Percentiles rank a stretch among this genome's conserved stretches.
These are phyloP conservation scores for Lepidium sativum DNA, from an alignment of 345 rosid genomes.

Conservation along the genomic window DNA sequence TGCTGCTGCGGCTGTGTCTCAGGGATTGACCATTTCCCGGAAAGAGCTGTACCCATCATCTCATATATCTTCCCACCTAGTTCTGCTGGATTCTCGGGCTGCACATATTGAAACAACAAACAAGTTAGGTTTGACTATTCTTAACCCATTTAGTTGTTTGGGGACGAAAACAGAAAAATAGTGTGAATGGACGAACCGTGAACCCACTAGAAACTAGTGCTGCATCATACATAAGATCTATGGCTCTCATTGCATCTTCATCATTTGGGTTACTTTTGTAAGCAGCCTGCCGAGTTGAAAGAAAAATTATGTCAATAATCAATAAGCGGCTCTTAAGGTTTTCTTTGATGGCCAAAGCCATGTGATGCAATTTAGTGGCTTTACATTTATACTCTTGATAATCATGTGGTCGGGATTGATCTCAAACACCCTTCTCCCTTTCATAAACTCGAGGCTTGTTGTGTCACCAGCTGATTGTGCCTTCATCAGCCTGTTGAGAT, in stretches of 20 bases:
- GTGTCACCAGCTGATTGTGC: slow-evolving; percentile 78
- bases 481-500: slow-evolving; percentile 72
- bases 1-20: slow-evolving; percentile 22
- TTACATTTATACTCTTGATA: slow-evolving; percentile 58
- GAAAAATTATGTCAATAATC: background rate
- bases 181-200: slow-evolving; percentile 39
- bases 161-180: background rate
- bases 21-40: slow-evolving; percentile 67
- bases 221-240: slow-evolving; percentile 85
- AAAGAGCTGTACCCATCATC: slow-evolving; percentile 82
- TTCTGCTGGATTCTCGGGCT: slow-evolving; percentile 96
- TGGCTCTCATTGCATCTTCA: slow-evolving; percentile 68
- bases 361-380: background rate
- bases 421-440: slow-evolving; percentile 92
- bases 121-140: background rate
- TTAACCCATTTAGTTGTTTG: background rate
- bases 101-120: slow-evolving; percentile 3
- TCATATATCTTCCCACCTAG: slow-evolving; percentile 96
- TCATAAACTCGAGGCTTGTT: slow-evolving; percentile 86
- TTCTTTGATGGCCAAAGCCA: background rate
- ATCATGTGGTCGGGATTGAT: slow-evolving; percentile 90
- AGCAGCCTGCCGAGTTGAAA: slow-evolving; percentile 51
- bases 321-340: background rate
- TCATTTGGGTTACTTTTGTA: slow-evolving; percentile 57
- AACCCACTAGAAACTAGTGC: slow-evolving; percentile 93